A percentile compares a stretch with the other conserved stretches of the same genome.
Conservation (phyloP, 305 asterid species). For the Solanum hybrid region DNA sequence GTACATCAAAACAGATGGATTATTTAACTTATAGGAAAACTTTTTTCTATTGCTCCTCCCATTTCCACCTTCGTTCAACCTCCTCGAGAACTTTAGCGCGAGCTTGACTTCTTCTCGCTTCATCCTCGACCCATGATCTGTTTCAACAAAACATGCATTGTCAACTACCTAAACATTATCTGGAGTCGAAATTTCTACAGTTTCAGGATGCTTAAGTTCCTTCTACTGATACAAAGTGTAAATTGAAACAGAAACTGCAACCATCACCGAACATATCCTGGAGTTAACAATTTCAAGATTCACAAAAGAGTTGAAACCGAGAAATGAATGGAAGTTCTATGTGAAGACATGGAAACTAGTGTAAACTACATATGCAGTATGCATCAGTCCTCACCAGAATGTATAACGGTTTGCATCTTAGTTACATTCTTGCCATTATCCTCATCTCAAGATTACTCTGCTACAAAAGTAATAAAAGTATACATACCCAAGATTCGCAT, state of each 20-base stretch:
- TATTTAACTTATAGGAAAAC: background rate
- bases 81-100: conserved; percentile 74
- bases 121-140: conserved; percentile 93
- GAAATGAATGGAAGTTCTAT: background rate
- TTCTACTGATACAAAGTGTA: background rate
- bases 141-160: background rate
- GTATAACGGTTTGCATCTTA: background rate
- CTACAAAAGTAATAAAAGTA: background rate
- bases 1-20: background rate
- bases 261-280: background rate
- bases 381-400: background rate
- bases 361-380: background rate
- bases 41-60: conserved; percentile 41
- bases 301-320: background rate
- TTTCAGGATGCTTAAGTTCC: background rate
- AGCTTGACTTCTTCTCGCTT: conserved; percentile 70
- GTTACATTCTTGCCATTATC: background rate
- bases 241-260: background rate
- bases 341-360: background rate
- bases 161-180: background rate
- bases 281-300: background rate
- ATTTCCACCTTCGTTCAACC: conserved; percentile 86
- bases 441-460: background rate
- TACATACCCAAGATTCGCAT: background rate
- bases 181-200: background rate